Evolutionary conservation across 2,329 filamentous ascomycete genomes (phyloP), one percentile per base, ranked within the genome.

Genomic region (Trichophaea hybrida): DNA sequence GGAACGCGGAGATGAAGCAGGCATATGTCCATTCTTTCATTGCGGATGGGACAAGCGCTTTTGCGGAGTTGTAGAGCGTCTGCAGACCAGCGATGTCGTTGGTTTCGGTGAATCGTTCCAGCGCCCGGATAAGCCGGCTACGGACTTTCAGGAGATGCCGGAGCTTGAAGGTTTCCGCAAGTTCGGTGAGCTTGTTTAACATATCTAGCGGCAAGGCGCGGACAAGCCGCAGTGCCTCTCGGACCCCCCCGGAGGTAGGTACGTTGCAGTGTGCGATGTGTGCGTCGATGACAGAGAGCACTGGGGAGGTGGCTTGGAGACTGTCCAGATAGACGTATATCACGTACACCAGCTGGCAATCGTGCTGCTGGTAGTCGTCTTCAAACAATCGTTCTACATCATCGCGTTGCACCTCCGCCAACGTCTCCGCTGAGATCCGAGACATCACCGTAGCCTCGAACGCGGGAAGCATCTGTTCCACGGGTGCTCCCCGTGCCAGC

Each of bases 1-100:
- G 72, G 64, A 75, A 78, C 1, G 72, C 70, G 5, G 72, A 69
- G 49, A 81, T 73, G 59, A 80, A 75, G 6, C 71, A 64, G 58
- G 74, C 72, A 62, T 74, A 77, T 3, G 61, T 15, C 8, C 52
- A 13, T 6, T 61, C 50, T 5, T 40, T 31, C 13, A 59, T 38
- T 8, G 59, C 52, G 6, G 4, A 40, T 7, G 48, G 34, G 10
- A 43, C 32, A 15, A 52, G 34, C 4, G 38, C 8, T 5, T 37
- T 44, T 10, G 53, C 40, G 8, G 31, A 33, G 7, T 52, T 17
- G 55, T 66, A 66, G 15, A 62, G 53, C 5, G 13, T 31, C 31
- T 44, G 32, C 17, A 66, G 46, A 31, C 33, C 15, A 4, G 38
- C 43, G 7, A 52, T 43, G n/a, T 62, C 59, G 12, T 51, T 52